phyloP scores from a whole-genome alignment of 2,329 filamentous ascomycete genomes.

The Exophiala oligosperma region DNA sequence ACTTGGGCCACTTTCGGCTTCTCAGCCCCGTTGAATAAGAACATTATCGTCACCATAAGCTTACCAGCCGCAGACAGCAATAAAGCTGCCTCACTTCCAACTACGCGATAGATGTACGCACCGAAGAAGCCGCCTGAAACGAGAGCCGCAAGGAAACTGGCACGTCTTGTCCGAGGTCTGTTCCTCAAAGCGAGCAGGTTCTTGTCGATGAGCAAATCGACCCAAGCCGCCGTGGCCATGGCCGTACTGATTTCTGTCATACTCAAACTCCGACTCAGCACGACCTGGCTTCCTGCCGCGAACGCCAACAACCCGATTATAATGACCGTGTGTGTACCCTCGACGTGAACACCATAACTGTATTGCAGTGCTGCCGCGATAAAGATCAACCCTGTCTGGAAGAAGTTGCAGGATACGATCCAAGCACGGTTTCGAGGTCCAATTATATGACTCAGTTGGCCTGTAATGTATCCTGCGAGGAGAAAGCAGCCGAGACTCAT shows the following conservation, averaged over 20 bases:
- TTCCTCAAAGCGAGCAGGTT: constrained; percentile 50
- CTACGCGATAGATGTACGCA: constrained; percentile 35
- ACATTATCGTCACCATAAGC: constrained; percentile 21
- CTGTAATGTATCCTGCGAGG: constrained; percentile 54
- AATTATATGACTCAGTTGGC: constrained; percentile 57
- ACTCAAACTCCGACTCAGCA: constrained; percentile 54
- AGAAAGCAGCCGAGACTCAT: constrained; percentile 59
- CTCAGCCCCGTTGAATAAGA: constrained; percentile 17
- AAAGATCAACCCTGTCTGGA: constrained; percentile 59
- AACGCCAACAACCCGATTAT: constrained; percentile 56
- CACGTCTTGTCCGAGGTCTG: constrained; percentile 51
- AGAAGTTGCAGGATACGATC: constrained; percentile 55
- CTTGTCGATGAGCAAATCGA: constrained; percentile 60
- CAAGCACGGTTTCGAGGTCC: constrained; percentile 53
- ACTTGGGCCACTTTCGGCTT: not conserved
- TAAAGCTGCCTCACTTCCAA: constrained; percentile 12
- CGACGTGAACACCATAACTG: constrained; percentile 37
- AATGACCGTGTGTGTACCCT: constrained; percentile 42
- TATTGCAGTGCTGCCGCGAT: constrained; percentile 44
- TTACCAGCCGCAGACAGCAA: constrained; percentile 18
- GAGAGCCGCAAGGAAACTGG: constrained; percentile 52
- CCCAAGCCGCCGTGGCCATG: constrained; percentile 64
- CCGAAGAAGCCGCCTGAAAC: constrained; percentile 53
- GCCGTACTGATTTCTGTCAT: constrained; percentile 65
- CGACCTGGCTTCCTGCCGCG: constrained; percentile 60